These are phyloP conservation scores for Besnoitia besnoiti DNA, from an alignment of 169 alveolate genomes.

Conservation along the genomic window DNA sequence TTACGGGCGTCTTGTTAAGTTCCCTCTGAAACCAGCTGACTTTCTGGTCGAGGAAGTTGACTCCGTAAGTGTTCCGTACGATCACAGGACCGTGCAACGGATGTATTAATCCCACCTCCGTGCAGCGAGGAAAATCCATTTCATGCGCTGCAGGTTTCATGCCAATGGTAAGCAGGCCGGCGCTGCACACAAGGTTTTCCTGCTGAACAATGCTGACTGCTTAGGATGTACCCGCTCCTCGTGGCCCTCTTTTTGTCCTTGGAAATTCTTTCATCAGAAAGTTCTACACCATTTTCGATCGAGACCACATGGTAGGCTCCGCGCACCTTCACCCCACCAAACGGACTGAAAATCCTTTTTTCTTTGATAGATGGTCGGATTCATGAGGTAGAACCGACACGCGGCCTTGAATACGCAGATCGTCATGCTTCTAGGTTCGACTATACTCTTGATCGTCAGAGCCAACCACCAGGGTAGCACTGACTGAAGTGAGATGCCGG, in stretches of 20 bases:
- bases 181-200: background rate
- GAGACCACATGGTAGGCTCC: conserved; percentile 74
- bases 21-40: conserved; percentile 77
- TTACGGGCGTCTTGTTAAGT: conserved; percentile 73
- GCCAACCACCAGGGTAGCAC: conserved; percentile 68
- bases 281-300: conserved; percentile 78
- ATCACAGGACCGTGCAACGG: background rate
- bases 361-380: conserved; percentile 64
- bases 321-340: background rate
- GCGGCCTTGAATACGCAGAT: background rate
- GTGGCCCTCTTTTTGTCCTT: conserved; percentile 86
- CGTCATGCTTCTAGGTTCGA: background rate
- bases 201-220: conserved; percentile 38
- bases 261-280: conserved; percentile 84
- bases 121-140: conserved; percentile 61
- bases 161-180: conserved; percentile 69
- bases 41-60: conserved; percentile 77
- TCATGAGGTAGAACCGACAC: conserved; percentile 60
- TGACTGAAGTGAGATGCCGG: background rate
- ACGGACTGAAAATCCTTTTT: background rate
- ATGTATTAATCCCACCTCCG: background rate
- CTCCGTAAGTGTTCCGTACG: conserved; percentile 42
- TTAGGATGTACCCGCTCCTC: conserved; percentile 83
- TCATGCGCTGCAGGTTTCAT: conserved; percentile 73
- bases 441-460: background rate